phyloP scores from a whole-genome alignment of 352 stramenopile species.

The Phytophthora idaei region DNA sequence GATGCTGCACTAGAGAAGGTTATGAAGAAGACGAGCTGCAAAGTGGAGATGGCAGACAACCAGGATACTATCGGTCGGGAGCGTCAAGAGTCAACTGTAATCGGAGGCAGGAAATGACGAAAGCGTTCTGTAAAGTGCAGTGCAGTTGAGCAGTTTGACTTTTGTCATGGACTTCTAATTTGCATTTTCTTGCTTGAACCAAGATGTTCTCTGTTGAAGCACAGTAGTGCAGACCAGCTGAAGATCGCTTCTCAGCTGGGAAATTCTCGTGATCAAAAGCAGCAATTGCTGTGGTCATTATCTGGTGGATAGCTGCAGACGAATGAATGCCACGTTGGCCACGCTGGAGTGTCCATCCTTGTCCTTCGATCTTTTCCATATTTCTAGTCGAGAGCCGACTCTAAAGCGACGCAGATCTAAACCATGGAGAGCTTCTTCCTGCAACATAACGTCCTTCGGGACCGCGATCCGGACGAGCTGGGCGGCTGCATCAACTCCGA shows the following conservation, averaged over 20 bases:
- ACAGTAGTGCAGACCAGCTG: background rate
- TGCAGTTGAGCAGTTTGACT: conserved; percentile 34
- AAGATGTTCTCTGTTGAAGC: conserved; percentile 1
- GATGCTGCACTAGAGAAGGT: conserved; percentile 14
- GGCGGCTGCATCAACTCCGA: conserved; percentile 60
- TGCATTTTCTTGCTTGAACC: conserved; percentile 12
- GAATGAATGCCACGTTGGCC: background rate
- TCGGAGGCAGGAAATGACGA: conserved; percentile 24
- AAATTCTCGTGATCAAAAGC: background rate
- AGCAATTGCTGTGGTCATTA: no score
- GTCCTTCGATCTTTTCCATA: conserved; percentile 19
- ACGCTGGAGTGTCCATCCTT: background rate
- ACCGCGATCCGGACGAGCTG: conserved; percentile 77
- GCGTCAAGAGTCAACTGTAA: conserved; percentile 6
- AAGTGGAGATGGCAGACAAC: conserved; percentile 18
- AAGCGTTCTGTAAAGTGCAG: conserved; percentile 42
- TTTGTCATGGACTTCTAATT: conserved; percentile 27
- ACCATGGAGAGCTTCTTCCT: conserved; percentile 87
- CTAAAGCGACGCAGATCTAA: conserved; percentile 16
- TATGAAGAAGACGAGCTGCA: conserved; percentile 24
- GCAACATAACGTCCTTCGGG: conserved; percentile 73
- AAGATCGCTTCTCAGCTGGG: background rate
- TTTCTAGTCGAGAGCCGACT: conserved; percentile 16
- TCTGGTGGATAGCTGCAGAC: no score
- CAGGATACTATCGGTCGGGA: conserved; percentile 5